Conservation (phyloP, 1,284 basidiomycete genomes). For the Papiliotrema nemorosa region DNA sequence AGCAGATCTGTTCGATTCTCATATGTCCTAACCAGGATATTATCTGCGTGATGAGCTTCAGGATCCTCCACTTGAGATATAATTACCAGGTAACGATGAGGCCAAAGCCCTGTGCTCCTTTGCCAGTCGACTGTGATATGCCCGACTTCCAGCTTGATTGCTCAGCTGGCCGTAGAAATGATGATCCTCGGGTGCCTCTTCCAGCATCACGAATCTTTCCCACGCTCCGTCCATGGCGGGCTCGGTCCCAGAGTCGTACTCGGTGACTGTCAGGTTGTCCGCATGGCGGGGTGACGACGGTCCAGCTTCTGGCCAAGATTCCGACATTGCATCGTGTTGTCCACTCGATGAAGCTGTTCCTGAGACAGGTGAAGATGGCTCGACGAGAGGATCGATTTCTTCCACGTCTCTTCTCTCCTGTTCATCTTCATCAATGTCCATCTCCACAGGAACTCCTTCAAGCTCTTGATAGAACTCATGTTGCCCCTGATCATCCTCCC, state of each 20-base stretch:
- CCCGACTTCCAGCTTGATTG: slow-evolving; percentile 60
- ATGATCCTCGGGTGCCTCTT: slow-evolving; percentile 73
- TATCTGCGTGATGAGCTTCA: slow-evolving; percentile 34
- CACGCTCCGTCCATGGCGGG: too few species aligned
- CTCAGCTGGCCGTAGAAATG: slow-evolving; percentile 61
- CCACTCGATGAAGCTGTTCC: not conserved
- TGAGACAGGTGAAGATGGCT: not conserved
- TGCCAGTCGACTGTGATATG: slow-evolving; percentile 68
- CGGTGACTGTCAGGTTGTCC: not conserved
- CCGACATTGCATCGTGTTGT: not conserved
- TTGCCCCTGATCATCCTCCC: too few species aligned
- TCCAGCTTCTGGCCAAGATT: slow-evolving; percentile 1
- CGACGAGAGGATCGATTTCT: slow-evolving; percentile 8
- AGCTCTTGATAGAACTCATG: too few species aligned
- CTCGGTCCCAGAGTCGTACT: too few species aligned
- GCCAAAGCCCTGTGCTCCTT: slow-evolving; percentile 80
- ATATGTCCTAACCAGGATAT: slow-evolving; percentile 55
- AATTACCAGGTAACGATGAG: slow-evolving; percentile 72
- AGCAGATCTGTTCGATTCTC: slow-evolving; percentile 79
- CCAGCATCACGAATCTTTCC: slow-evolving; percentile 72
- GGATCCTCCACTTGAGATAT: not conserved
- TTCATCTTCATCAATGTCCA: slow-evolving; percentile 4
- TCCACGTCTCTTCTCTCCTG: slow-evolving; percentile 5
- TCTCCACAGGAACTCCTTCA: not conserved
- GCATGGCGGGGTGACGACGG: slow-evolving; percentile 3